A percentile compares a stretch with the other conserved stretches of the same genome.
Conservation (phyloP, 2,329 filamentous ascomycete genomes). For the Aspergillus phoenicis region DNA sequence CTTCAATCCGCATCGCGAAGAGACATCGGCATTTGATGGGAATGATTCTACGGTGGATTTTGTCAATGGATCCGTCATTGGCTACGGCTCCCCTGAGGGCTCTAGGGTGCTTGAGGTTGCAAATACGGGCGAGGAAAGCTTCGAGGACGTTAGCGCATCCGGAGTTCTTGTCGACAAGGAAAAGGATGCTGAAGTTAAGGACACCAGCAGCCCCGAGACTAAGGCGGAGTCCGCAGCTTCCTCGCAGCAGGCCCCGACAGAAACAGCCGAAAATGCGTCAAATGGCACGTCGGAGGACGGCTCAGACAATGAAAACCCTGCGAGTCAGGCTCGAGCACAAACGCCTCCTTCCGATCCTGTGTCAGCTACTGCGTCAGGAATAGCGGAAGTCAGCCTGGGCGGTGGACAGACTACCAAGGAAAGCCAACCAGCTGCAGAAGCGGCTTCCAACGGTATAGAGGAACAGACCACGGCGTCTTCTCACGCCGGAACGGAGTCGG, state of each 20-base stretch:
- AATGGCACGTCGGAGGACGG: background rate
- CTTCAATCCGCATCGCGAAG: constrained; percentile 54
- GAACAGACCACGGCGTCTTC: constrained; percentile 46
- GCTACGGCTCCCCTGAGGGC: constrained; percentile 61
- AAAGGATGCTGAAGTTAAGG: constrained; percentile 66
- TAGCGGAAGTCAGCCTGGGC: constrained; percentile 62
- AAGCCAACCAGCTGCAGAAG: constrained; percentile 13
- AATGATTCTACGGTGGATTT: constrained; percentile 51
- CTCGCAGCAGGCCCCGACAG: constrained; percentile 16
- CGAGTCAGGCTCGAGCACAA: constrained; percentile 22
- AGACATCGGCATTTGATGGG: constrained; percentile 60
- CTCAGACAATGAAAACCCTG: background rate
- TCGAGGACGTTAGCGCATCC: constrained; percentile 78
- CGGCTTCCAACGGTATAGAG: constrained; percentile 9
- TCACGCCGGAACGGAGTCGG: constrained; percentile 68
- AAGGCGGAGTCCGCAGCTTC: constrained; percentile 26
- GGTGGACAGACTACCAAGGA: constrained; percentile 57
- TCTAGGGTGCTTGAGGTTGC: constrained; percentile 73
- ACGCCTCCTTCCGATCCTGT: constrained; percentile 37
- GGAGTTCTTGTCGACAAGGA: constrained; percentile 73
- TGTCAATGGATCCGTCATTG: constrained; percentile 46
- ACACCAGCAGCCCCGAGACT: constrained; percentile 32
- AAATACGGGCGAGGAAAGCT: constrained; percentile 84
- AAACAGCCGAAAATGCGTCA: constrained; percentile 1
- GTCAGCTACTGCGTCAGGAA: constrained; percentile 56